phyloP scores from a whole-genome alignment of 2,329 filamentous ascomycete species.

The Neofusicoccum ribis region DNA sequence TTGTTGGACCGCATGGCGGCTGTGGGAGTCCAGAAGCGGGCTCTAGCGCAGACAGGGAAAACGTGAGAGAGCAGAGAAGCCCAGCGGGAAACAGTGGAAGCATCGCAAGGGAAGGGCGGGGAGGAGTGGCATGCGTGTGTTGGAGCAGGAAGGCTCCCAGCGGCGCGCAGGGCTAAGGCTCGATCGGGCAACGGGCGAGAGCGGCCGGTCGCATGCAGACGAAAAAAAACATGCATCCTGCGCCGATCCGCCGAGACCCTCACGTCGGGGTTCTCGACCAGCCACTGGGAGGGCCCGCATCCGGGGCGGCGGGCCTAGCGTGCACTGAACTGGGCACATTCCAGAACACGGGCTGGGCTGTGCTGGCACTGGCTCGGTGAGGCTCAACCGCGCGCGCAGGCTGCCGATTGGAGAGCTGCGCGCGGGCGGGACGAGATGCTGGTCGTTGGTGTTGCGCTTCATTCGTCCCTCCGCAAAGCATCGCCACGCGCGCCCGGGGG shows the following conservation, averaged over 20 bases:
- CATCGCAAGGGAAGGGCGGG: background rate
- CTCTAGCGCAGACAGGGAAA: background rate
- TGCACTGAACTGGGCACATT: background rate
- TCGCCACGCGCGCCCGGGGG: background rate
- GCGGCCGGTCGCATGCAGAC: background rate
- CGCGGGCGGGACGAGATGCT: background rate
- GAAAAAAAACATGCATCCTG: background rate
- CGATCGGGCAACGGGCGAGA: background rate
- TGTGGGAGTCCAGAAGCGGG: background rate
- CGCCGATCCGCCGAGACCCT: slow-evolving; percentile 1
- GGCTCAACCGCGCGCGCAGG: slow-evolving; percentile 1
- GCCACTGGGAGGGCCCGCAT: background rate
- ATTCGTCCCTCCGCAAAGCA: background rate
- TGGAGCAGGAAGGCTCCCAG: background rate
- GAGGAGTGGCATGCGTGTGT: background rate
- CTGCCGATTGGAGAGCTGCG: background rate
- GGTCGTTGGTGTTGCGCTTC: background rate
- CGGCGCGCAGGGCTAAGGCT: background rate
- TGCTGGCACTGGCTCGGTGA: background rate
- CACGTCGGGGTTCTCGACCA: background rate
- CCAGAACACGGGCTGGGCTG: slow-evolving; percentile 3
- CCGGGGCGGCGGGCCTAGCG: background rate
- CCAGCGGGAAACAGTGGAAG: no score
- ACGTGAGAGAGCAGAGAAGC: no score
- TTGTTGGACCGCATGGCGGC: background rate